Evolutionary conservation across 805 yeast species (phyloP), one percentile per base, ranked within the genome.

Genomic region (Ogataea nitratoaversa): DNA sequence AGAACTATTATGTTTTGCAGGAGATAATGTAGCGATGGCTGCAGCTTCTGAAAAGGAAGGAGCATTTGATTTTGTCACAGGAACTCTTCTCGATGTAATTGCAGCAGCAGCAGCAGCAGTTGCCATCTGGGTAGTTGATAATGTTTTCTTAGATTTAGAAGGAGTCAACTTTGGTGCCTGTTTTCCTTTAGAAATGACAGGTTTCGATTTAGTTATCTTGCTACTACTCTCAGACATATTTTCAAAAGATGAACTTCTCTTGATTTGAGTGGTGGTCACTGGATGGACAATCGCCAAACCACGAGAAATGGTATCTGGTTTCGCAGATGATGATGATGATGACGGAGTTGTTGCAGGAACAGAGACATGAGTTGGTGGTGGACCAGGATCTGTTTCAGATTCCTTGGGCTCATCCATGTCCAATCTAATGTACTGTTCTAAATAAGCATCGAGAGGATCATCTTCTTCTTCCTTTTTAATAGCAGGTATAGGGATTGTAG

Each of bases 71-170:
- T 46, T 40, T n/a, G 43, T 38, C 17, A 37, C 38, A 11, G 56
- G 47, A 5, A 37, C 44, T 11, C 49, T 31, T 38, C 43, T 51
- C 12, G 48, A 39, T 5, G 57, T 48, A 5, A 52, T 30, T 18
- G 59, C 55, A 8, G 59, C 59, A 3, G 57, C 59, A 2, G 59
- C 59, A 8, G 59, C 59, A 5, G 59, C 59, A 17, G 57, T 52
- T 18, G 59, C 59, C 59, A 54, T 54, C 30, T 54, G 57, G 6
- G 50, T 38, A 6, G 53, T 47, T 11, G 54, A 41, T 13, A 50
- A 40, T 8, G 50, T 37, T 38, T 53, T 53, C 28, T 44, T 44
- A 18, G 34, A 11, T 17, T 40, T 44, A 11, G 29, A 13, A 5
- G 22, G 16, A 1, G 44, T 22, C 7, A 29, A 8, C 20, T 14